Conservation (phyloP, 768 basidiomycete genomes). For the Lactarius sp. region DNA sequence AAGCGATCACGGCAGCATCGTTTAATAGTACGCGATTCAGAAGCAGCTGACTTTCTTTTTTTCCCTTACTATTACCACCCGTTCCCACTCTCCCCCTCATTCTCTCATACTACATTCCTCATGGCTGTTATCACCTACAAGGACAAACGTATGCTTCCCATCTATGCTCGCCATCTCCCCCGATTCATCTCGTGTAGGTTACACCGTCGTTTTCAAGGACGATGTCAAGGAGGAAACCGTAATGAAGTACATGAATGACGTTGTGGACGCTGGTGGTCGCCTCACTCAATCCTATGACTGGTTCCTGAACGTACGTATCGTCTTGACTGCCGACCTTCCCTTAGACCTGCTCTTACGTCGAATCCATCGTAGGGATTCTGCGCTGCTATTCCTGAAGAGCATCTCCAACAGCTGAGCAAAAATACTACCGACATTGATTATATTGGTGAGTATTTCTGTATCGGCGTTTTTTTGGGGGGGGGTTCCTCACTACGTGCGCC, state of each 20-base stretch:
- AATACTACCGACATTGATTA: conserved; percentile 16
- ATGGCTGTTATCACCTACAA: conserved; percentile 14
- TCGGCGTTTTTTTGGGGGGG: background rate
- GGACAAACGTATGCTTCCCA: conserved; percentile 6
- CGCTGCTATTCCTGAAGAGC: conserved; percentile 15
- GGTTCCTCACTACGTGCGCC: background rate
- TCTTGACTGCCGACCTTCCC: background rate
- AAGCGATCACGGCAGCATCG: too few species aligned
- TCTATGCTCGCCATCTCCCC: background rate
- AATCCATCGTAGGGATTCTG: conserved; percentile 14
- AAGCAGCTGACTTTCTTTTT: background rate
- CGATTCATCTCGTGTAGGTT: conserved; percentile 11
- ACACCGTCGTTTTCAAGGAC: conserved; percentile 17
- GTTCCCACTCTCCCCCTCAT: background rate
- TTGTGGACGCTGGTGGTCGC: conserved; percentile 20
- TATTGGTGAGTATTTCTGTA: conserved; percentile 10
- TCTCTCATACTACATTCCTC: background rate
- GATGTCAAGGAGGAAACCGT: conserved; percentile 14
- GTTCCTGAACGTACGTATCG: conserved; percentile 17
- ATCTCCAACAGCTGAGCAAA: conserved; percentile 7
- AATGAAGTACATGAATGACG: conserved; percentile 10
- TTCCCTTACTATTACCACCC: background rate
- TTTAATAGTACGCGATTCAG: too few species aligned
- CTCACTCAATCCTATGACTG: conserved; percentile 18
- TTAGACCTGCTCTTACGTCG: background rate